Base-by-base conservation (phyloP, 371 early-diverging fungal species). In the Apophysomyces variabilis region DNA sequence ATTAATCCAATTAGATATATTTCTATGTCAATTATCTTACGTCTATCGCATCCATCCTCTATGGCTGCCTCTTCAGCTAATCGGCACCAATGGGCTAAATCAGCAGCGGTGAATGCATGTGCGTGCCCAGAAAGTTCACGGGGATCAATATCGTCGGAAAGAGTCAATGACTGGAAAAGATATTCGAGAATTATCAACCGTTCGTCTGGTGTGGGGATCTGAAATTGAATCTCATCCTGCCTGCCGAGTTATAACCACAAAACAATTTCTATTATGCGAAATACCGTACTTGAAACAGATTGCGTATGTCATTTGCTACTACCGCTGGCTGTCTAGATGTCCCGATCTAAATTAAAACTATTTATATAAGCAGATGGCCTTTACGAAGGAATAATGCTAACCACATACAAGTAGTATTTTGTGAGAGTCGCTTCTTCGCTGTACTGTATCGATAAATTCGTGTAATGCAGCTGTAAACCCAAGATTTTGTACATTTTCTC, bases 81-180 rank as follows among this genome's bases (percentile, higher is more conserved):
- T 35, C 65, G 63, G 69, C 80, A 86, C 69, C 87, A 85, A 11
- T 76, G 75, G 21, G 78, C 79, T 35, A 89, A 58, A 75, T 89
- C 87, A 1, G 86, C 84, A n/a, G 85, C 81, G 8, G 84, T 64
- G 64, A 83, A 86, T 2, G 85, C 86, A 44, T 88, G 89, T 14
- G 87, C 84, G 58, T 70, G 74, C 7, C 64, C 69, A 12, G 84
- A 70, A 9, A 87, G 58, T 5, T 39, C 18, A 26, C 69, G 60
- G 0, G 81, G 18, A 38, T 66, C 65, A 1, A 69, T 61, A 4
- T 60, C 58, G 11, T 35, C 21, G 18, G 26, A 41, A 32, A 67
- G 21, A 21, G 62, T 46, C 35, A 62, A 3, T 1, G 44, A 26
- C 1, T 58, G 16, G 14, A 64, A 62, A 14, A 78, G 73, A 16